Conservation (phyloP, 441 rosid species). For the Adansonia grandidieri region DNA sequence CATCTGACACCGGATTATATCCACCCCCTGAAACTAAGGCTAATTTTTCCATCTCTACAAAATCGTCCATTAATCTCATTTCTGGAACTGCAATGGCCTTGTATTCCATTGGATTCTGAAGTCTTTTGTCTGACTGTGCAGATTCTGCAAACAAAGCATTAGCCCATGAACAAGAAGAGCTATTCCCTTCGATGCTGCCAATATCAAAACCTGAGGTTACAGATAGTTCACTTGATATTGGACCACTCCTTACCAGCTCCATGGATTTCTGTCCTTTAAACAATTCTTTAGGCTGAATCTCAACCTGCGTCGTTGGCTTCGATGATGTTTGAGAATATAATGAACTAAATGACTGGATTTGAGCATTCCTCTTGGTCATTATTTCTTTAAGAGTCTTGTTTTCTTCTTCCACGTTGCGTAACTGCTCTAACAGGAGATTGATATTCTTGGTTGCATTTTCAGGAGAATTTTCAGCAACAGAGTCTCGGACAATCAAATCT, state of each 20-base stretch:
- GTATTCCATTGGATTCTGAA: constrained; percentile 31
- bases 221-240: constrained; percentile 31
- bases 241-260: constrained; percentile 37
- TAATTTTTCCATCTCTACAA: constrained; percentile 63
- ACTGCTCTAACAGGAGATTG: constrained; percentile 54
- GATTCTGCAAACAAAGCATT: constrained; percentile 56
- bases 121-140: constrained; percentile 47
- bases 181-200: constrained; percentile 45
- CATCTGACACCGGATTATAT: constrained; percentile 18
- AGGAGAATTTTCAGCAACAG: constrained; percentile 29
- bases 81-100: constrained; percentile 44
- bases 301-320: constrained; percentile 34
- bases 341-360: constrained; percentile 40
- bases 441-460: constrained; percentile 47
- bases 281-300: constrained; percentile 41
- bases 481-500: constrained; percentile 54
- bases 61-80: constrained; percentile 58
- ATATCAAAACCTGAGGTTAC: constrained; percentile 37
- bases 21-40: constrained; percentile 54
- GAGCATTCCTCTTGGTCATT: constrained; percentile 43
- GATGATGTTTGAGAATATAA: constrained; percentile 37
- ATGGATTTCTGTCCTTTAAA: constrained; percentile 45
- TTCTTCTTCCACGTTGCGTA: constrained; percentile 55
- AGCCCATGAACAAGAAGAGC: constrained; percentile 69
- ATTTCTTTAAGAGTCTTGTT: constrained; percentile 63